phyloP scores from a whole-genome alignment of 352 stramenopile genomes.

The Globisporangium viniferum region DNA sequence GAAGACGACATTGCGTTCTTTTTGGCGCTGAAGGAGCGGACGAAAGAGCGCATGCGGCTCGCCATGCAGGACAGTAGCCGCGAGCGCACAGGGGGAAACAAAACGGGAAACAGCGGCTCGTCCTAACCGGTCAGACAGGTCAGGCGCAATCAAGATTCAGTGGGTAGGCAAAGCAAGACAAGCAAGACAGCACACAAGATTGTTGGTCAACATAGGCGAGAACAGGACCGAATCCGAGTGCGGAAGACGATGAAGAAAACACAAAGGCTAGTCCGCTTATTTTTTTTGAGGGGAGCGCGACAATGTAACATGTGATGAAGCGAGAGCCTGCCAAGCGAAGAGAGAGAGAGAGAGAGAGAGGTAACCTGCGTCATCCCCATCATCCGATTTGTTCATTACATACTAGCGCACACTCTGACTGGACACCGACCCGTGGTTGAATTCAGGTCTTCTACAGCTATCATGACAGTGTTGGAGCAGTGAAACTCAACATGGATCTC shows the following conservation, averaged over 20 bases:
- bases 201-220: not conserved
- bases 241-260: not conserved
- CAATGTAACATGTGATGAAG: not conserved
- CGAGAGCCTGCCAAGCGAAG: not conserved
- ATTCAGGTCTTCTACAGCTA: not conserved
- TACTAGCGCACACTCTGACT: not conserved
- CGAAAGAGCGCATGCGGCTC: conserved; percentile 65
- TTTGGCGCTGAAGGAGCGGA: conserved; percentile 55
- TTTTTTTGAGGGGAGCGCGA: not conserved
- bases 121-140: conserved; percentile 1
- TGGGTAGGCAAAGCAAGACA: not conserved
- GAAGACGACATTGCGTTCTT: conserved; percentile 79
- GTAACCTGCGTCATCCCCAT: not conserved
- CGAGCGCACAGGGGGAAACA: conserved; percentile 1
- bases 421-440: not conserved
- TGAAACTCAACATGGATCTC: not conserved
- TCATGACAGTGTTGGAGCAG: not conserved
- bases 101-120: conserved; percentile 2
- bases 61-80: conserved; percentile 43
- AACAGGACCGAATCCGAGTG: not conserved
- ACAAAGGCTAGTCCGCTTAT: not conserved
- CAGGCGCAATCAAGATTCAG: not conserved
- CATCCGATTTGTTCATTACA: not conserved
- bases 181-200: not conserved
- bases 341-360: not conserved